Percentiles rank a stretch among this genome's conserved stretches.
Conservation (phyloP, 192 early-diverging fungal species). For the Podila epigama region DNA sequence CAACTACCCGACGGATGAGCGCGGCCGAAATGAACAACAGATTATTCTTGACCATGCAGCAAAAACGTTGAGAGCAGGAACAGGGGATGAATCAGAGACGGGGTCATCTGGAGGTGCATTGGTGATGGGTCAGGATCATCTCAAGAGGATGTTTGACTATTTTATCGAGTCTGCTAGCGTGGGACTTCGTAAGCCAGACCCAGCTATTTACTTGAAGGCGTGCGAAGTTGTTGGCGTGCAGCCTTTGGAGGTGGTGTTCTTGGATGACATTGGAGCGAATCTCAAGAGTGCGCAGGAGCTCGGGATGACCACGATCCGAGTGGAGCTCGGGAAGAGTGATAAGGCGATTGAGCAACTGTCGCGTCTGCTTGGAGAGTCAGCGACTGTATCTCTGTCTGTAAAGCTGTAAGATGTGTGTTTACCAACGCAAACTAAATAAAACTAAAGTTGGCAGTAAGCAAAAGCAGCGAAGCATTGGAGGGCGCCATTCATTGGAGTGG, state of each 20-base stretch:
- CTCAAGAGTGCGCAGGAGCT: slow-evolving; percentile 72
- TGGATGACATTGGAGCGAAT: slow-evolving; percentile 88
- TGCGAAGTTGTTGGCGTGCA: slow-evolving; percentile 74
- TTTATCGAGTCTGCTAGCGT: slow-evolving; percentile 81
- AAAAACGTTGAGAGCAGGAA: neutral
- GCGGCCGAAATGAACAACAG: slow-evolving; percentile 20
- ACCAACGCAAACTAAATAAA: too few species aligned
- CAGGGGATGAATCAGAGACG: too few species aligned
- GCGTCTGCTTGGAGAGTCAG: slow-evolving; percentile 23
- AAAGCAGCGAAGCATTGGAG: too few species aligned
- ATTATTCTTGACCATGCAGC: slow-evolving; percentile 26
- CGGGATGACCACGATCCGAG: slow-evolving; percentile 76
- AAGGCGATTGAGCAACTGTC: slow-evolving; percentile 63
- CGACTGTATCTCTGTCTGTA: neutral
- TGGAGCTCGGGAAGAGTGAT: slow-evolving; percentile 56
- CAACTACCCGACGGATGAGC: slow-evolving; percentile 49
- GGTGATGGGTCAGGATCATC: slow-evolving; percentile 43
- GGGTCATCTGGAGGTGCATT: slow-evolving; percentile 21
- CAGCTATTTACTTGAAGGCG: slow-evolving; percentile 71
- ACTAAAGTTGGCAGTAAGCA: too few species aligned
- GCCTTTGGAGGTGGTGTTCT: slow-evolving; percentile 74
- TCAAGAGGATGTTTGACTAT: slow-evolving; percentile 68
- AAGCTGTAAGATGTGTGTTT: neutral
- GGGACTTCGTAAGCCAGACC: slow-evolving; percentile 85
- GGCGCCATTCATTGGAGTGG: too few species aligned